A percentile compares a stretch with the other conserved stretches of the same genome.
phyloP scores from a whole-genome alignment of 352 stramenopile genomes.

The Globisporangium cederbergense region DNA sequence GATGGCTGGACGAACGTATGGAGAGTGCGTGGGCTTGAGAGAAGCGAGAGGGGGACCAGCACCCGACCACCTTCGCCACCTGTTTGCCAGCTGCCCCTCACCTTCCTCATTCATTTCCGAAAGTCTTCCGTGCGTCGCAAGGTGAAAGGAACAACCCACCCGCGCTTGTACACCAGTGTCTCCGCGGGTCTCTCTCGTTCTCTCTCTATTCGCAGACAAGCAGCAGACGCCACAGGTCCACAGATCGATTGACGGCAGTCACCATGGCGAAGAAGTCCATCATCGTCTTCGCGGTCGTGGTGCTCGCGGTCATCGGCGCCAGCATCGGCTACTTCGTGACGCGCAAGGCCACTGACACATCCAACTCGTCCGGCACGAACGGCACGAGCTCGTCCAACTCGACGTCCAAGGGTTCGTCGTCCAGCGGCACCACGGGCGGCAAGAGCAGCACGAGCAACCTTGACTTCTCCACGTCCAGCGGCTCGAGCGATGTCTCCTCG shows the following conservation, averaged over 20 bases:
- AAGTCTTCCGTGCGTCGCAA: conserved; percentile 1
- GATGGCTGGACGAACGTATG: not conserved
- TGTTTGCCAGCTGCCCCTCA: not conserved
- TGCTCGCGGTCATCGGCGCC: conserved; percentile 24
- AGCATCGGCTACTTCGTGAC: conserved; percentile 24
- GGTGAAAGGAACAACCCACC: not conserved
- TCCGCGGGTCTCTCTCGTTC: not conserved
- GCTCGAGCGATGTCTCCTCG: not conserved
- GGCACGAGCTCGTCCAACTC: conserved; percentile 13
- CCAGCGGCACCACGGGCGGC: conserved; percentile 1
- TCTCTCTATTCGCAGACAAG: not conserved
- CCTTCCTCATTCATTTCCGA: not conserved
- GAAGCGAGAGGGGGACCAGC: not conserved
- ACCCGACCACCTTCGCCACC: not conserved
- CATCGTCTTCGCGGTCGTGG: conserved; percentile 20
- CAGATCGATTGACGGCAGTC: not conserved
- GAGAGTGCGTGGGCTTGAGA: not conserved
- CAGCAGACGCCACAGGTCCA: not conserved
- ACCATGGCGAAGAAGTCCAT: conserved; percentile 20
- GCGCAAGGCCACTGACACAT: conserved; percentile 9
- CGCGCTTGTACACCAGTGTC: not conserved
- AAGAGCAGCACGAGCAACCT: conserved; percentile 9
- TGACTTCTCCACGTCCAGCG: conserved; percentile 12
- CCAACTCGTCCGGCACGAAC: conserved; percentile 14
- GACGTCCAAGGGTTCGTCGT: conserved; percentile 2